Evolutionary conservation across 2,329 filamentous ascomycete species (phyloP).

Genomic region (Trichoderma simmonsii): DNA sequence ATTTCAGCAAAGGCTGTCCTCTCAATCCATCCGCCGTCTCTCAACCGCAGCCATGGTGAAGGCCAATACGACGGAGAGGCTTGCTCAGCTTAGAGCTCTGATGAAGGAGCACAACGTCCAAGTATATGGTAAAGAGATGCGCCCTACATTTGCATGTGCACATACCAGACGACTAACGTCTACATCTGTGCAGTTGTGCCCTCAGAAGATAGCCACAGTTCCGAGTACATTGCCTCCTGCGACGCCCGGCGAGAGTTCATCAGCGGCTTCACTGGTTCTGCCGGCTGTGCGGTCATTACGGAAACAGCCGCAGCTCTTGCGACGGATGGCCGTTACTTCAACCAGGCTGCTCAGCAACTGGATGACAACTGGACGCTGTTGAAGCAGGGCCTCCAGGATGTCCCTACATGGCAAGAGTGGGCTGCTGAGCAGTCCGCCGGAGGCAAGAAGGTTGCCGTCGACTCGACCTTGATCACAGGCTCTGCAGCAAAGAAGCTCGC

Average conservation of each 20-base stretch:
- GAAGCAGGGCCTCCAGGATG: conserved; percentile 89
- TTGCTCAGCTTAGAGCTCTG: conserved; percentile 72
- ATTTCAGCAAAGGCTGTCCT: not conserved
- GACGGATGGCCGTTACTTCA: conserved; percentile 97
- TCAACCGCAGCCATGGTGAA: conserved; percentile 30
- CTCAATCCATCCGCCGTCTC: not conserved
- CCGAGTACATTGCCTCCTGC: conserved; percentile 96
- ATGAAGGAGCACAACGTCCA: conserved; percentile 88
- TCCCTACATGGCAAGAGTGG: conserved; percentile 98
- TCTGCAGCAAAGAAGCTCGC: conserved; percentile 63
- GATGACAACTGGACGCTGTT: conserved; percentile 88
- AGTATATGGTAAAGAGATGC: conserved; percentile 72
- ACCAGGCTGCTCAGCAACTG: conserved; percentile 87
- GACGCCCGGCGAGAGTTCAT: conserved; percentile 90
- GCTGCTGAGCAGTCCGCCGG: conserved; percentile 78
- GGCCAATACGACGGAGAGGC: conserved; percentile 73
- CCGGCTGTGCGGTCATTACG: conserved; percentile 87
- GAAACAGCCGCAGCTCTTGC: conserved; percentile 82
- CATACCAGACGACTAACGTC: conserved; percentile 20
- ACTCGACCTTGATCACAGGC: conserved; percentile 79
- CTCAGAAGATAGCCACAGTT: conserved; percentile 95
- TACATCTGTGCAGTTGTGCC: conserved; percentile 67
- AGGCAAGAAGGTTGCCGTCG: conserved; percentile 85
- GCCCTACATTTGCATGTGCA: not conserved
- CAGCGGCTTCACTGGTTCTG: conserved; percentile 90